These are phyloP conservation scores for Solanum paucissectum DNA, from an alignment of 257 asterid genomes.

Conservation along the genomic window DNA sequence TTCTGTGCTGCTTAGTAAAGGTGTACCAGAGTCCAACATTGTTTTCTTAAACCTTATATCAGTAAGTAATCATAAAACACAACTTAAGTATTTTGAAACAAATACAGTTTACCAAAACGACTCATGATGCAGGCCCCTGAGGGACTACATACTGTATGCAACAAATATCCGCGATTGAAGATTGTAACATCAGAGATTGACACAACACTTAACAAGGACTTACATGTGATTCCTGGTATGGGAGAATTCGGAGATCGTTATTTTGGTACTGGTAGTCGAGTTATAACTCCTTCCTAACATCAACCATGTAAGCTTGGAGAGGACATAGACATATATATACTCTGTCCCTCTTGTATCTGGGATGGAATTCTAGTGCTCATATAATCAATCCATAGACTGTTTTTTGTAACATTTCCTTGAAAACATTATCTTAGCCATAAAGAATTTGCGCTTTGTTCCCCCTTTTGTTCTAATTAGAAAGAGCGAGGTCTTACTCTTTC, in stretches of 20 bases:
- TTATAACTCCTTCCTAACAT: neutral
- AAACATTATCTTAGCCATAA: neutral
- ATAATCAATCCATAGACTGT: neutral
- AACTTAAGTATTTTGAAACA: neutral
- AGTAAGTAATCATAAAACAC: conserved; percentile 22
- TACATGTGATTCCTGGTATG: conserved; percentile 84
- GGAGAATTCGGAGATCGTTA: conserved; percentile 97
- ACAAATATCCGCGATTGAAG: conserved; percentile 57
- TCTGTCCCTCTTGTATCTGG: neutral
- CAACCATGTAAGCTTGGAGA: neutral
- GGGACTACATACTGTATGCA: conserved; percentile 72
- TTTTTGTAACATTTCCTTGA: neutral
- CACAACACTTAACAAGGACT: conserved; percentile 51
- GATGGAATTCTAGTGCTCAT: neutral
- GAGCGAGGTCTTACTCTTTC: neutral
- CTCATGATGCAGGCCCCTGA: conserved; percentile 75
- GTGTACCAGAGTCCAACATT: conserved; percentile 81
- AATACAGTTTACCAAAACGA: neutral
- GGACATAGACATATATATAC: neutral
- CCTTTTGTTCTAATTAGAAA: neutral
- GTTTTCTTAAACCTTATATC: conserved; percentile 87
- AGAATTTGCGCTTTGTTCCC: neutral
- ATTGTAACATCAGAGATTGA: conserved; percentile 93
- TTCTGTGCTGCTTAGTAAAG: conserved; percentile 67
- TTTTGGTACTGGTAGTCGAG: conserved; percentile 56